Evolutionary conservation across 75 land plant species (phyloP), one percentile per base, ranked within the genome.

Genomic region (Picea glauca): DNA sequence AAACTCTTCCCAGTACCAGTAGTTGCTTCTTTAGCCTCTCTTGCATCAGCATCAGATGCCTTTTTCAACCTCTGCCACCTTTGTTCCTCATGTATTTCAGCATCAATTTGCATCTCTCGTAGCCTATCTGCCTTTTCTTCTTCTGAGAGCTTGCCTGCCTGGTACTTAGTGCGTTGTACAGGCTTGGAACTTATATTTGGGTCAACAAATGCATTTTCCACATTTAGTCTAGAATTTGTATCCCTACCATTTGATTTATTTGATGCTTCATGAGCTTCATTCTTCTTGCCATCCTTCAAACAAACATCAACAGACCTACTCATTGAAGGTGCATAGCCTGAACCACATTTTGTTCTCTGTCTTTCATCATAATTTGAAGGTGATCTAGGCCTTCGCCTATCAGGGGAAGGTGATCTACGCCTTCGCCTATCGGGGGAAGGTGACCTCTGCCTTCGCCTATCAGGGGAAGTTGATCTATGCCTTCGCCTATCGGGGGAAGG

Each of bases 11-110:
- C 88, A 21, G 87, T 76, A 60, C 14, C 20, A 26, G n/a, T 63
- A 67, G 30, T 11, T 18, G 75, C 81, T 73, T 76, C 78, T 11
- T 58, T 77, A 62, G 85, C 89, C 72, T 96, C 98, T 31, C 32
- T 78, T 1, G 86, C 88, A 87, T 94, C 99, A 62, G 78, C 87
- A 56, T 90, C 98, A 33, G 90, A 91, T 18, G 99, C 98, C 62
- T 81, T 88, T 85, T 88, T 96, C 78, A 96, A 67, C 9, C 99
- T 85, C 40, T 91, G 96, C 95, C 92, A 94, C 64, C 98, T 83
- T 76, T 96, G 98, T 76, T 96, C 98, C 70, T 96, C 99, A 83
- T 96, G 99, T 13, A 92, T 58, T 62, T 94, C 95, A 67, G 98
- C 99, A 86, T 96, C 89, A 56, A 74, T 33, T 84, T 92, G 91